Evolutionary conservation across 1,139 yeast genomes (phyloP).

Genomic region (Yamadazyma trypodendri): DNA sequence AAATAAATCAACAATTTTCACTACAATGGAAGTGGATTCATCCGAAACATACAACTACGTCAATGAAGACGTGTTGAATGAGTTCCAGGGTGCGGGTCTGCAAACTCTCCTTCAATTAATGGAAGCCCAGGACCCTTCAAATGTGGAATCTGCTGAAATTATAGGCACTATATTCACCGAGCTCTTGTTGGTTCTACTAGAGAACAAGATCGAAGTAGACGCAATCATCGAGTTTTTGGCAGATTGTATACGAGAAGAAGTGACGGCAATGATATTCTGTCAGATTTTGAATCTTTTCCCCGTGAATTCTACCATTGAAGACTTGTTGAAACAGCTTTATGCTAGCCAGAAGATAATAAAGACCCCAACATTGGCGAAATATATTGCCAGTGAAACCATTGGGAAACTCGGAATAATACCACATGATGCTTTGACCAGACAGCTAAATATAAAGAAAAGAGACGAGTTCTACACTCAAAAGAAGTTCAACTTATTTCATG

Average conservation of each 20-base stretch:
- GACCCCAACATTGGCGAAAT: conserved; percentile 33
- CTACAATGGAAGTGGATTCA: conserved; percentile 1
- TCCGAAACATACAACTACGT: conserved; percentile 19
- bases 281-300: conserved; percentile 48
- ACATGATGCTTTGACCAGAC: conserved; percentile 32
- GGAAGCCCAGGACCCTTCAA: conserved; percentile 21
- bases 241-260: conserved; percentile 31
- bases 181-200: conserved; percentile 31
- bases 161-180: conserved; percentile 31
- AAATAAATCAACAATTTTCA: conserved; percentile 1
- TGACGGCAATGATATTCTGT: conserved; percentile 39
- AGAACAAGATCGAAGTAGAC: conserved; percentile 23
- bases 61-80: conserved; percentile 27
- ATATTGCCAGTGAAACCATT: conserved; percentile 36
- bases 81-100: conserved; percentile 30
- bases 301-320: conserved; percentile 24
- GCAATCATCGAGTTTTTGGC: conserved; percentile 27
- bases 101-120: conserved; percentile 29
- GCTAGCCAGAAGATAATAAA: conserved; percentile 32
- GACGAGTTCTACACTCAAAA: conserved; percentile 67
- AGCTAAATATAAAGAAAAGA: conserved; percentile 46
- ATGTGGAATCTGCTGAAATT: conserved; percentile 13
- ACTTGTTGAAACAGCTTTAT: conserved; percentile 27
- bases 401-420: conserved; percentile 41
- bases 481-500: conserved; percentile 72